These are phyloP conservation scores for Suillus subalutaceus DNA, from an alignment of 768 basidiomycete species.

Conservation along the genomic window DNA sequence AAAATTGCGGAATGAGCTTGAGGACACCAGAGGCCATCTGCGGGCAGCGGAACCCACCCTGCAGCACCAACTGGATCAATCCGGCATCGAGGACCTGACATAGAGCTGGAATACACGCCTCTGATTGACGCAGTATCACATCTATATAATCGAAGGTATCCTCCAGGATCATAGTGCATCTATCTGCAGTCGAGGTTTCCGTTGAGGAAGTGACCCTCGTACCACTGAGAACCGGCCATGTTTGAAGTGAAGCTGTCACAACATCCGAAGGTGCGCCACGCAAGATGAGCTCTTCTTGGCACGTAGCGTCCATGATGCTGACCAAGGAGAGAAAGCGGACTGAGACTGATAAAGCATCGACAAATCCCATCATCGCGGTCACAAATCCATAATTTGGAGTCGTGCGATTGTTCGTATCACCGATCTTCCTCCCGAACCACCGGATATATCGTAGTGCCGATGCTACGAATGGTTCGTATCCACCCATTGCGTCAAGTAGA, in stretches of 20 bases:
- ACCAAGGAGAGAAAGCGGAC: background rate
- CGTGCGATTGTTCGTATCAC: background rate
- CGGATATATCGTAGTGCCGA: slow-evolving; percentile 1
- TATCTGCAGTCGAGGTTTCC: background rate
- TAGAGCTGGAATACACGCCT: background rate
- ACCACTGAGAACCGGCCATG: background rate
- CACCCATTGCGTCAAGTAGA: slow-evolving; percentile 4
- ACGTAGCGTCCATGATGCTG: slow-evolving; percentile 1
- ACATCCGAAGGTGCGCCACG: slow-evolving; percentile 2
- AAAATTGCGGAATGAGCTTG: slow-evolving; percentile 4
- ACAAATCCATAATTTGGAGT: background rate
- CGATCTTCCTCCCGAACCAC: background rate
- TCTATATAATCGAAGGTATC: background rate
- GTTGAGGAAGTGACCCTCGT: background rate
- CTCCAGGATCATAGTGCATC: background rate
- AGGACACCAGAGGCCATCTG: background rate
- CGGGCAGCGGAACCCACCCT: background rate
- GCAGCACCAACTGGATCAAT: slow-evolving; percentile 4
- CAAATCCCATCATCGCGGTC: background rate
- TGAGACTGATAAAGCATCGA: background rate
- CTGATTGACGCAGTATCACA: background rate
- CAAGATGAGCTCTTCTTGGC: slow-evolving; percentile 2
- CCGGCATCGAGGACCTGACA: slow-evolving; percentile 4
- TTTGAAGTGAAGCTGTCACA: slow-evolving; percentile 1
- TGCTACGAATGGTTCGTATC: background rate